Evolutionary conservation across 2,329 filamentous ascomycete species (phyloP).

Genomic region (Aspergillus clavatus): DNA sequence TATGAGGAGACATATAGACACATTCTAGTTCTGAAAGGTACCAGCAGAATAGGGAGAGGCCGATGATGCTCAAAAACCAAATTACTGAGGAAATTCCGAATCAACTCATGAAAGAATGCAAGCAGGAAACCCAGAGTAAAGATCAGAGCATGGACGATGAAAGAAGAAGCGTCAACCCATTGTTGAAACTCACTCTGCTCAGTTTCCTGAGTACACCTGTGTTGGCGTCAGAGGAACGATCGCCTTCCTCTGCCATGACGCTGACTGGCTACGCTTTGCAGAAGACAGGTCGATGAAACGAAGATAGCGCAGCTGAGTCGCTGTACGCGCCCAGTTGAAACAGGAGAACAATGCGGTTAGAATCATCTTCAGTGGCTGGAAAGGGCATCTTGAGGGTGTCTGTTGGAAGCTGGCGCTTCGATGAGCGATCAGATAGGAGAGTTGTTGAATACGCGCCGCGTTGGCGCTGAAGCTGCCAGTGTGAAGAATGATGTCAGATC

Average conservation of each 20-base stretch:
- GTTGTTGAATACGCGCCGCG: conserved; percentile 19
- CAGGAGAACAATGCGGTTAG: conserved; percentile 13
- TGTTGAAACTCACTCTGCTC: background rate
- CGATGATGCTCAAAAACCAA: background rate
- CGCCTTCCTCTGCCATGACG: conserved; percentile 8
- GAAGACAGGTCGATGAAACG: conserved; percentile 21
- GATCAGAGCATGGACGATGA: conserved; percentile 1
- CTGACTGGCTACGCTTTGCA: conserved; percentile 12
- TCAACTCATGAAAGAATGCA: background rate
- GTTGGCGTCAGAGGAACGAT: conserved; percentile 13
- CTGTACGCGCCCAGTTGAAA: conserved; percentile 31
- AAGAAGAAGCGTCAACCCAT: conserved; percentile 1
- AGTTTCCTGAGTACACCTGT: conserved; percentile 6
- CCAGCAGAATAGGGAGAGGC: background rate
- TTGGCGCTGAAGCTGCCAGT: conserved; percentile 13
- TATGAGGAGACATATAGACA: conserved; percentile 16
- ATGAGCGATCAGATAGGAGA: conserved; percentile 8
- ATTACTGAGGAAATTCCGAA: background rate
- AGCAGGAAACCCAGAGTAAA: conserved; percentile 4
- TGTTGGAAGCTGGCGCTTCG: conserved; percentile 9
- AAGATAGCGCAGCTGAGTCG: conserved; percentile 11
- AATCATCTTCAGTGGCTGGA: conserved; percentile 3
- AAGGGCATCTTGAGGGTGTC: conserved; percentile 1
- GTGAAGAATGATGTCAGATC: conserved; percentile 12
- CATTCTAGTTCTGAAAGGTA: conserved; percentile 20